Percentiles rank a stretch among this genome's conserved stretches.
These are phyloP conservation scores for Lachnellula suecica DNA, from an alignment of 2,329 filamentous ascomycete genomes.

Conservation along the genomic window DNA sequence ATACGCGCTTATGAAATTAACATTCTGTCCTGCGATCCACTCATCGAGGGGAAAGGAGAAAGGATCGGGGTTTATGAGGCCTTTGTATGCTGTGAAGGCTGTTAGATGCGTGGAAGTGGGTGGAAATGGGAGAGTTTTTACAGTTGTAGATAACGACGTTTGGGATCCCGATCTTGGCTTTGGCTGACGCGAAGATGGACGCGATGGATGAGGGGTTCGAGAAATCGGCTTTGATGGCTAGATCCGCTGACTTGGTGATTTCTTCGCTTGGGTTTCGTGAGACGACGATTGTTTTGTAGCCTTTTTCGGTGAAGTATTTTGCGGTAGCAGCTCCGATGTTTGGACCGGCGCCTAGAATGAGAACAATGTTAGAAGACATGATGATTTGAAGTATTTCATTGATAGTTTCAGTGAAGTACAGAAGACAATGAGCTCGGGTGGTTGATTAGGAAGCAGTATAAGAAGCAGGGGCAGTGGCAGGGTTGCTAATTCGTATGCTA, in stretches of 20 bases:
- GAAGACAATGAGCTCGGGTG: too few species aligned
- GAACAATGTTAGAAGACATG: constrained; percentile 24
- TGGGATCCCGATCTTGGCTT: constrained; percentile 33
- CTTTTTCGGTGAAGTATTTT: constrained; percentile 36
- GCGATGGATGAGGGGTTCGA: constrained; percentile 22
- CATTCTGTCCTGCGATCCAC: constrained; percentile 33
- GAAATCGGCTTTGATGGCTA: constrained; percentile 38
- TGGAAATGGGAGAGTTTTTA: constrained; percentile 15
- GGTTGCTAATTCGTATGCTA: too few species aligned
- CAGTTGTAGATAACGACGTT: constrained; percentile 45
- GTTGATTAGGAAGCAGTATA: too few species aligned
- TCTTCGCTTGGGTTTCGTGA: constrained; percentile 30
- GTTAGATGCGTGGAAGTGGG: too few species aligned
- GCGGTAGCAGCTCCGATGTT: constrained; percentile 38
- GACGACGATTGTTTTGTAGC: constrained; percentile 42
- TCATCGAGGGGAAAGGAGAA: constrained; percentile 31
- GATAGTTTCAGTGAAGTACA: too few species aligned
- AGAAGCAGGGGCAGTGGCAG: too few species aligned
- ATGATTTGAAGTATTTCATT: too few species aligned
- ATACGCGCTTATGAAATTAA: constrained; percentile 40
- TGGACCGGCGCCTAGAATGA: constrained; percentile 43
- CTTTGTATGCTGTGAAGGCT: neutral
- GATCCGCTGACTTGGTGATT: constrained; percentile 27
- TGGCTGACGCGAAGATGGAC: constrained; percentile 39
- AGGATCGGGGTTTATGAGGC: neutral